A percentile compares a stretch with the other conserved stretches of the same genome.
These are phyloP conservation scores for Macaranga tanarius DNA, from an alignment of 441 rosid species.

Conservation along the genomic window DNA sequence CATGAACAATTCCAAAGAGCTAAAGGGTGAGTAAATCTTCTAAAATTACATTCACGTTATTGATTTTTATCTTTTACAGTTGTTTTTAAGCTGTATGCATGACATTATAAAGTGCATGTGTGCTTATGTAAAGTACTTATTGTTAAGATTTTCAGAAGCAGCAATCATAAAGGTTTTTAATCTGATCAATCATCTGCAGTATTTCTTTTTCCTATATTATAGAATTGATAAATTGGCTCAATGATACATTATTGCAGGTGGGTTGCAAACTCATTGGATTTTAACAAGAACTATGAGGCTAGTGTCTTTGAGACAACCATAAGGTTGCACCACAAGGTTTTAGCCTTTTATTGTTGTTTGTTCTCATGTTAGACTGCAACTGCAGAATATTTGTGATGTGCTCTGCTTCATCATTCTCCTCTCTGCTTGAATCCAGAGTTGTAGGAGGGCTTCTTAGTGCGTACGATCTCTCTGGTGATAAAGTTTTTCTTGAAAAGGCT, in stretches of 20 bases:
- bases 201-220: not conserved
- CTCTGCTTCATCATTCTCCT: conserved; percentile 10
- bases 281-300: conserved; percentile 86
- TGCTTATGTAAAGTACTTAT: not conserved
- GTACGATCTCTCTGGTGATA: conserved; percentile 91
- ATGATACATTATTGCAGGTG: conserved; percentile 59
- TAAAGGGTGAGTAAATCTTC: conserved; percentile 65
- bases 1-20: conserved; percentile 89
- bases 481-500: conserved; percentile 86
- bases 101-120: not conserved
- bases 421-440: conserved; percentile 56
- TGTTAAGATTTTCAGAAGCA: not conserved
- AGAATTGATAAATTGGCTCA: not conserved
- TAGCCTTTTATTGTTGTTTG: conserved; percentile 28
- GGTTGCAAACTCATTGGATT: conserved; percentile 87
- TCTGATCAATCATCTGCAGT: not conserved
- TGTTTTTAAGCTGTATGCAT: not conserved
- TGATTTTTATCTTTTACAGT: not conserved
- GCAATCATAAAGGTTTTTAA: not conserved
- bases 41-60: not conserved
- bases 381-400: not conserved
- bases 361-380: conserved; percentile 3
- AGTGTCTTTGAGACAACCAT: conserved; percentile 99
- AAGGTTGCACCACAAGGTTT: conserved; percentile 90
- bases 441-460: conserved; percentile 99